A percentile compares a stretch with the other conserved stretches of the same genome.
These are phyloP conservation scores for Ogataea trehalophila DNA, from an alignment of 805 yeast species.

Conservation along the genomic window DNA sequence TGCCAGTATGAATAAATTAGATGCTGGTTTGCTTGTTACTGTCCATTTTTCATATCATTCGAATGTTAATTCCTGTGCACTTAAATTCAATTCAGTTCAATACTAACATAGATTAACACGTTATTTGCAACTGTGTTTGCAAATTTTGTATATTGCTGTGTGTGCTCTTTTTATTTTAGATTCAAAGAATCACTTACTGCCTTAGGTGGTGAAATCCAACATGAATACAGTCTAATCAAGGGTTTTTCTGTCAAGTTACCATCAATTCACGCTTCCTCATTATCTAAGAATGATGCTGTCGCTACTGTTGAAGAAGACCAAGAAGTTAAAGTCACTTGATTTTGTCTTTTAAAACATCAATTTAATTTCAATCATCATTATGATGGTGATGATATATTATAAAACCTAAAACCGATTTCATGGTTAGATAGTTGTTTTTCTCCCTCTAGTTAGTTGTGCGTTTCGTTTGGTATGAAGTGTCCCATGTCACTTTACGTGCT, in stretches of 20 bases:
- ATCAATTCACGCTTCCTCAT: constrained; percentile 40
- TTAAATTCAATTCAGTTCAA: neutral
- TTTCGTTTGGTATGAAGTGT: no score
- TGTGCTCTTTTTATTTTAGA: constrained; percentile 25
- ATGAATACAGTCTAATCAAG: constrained; percentile 60
- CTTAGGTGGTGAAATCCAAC: constrained; percentile 57
- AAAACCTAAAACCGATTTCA: no score
- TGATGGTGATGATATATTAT: no score
- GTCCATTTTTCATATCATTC: no score
- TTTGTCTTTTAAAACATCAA: no score
- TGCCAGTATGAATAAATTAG: no score
- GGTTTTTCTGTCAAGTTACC: constrained; percentile 63
- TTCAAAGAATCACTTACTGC: constrained; percentile 45
- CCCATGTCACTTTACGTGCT: no score
- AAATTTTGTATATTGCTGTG: neutral
- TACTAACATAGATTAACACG: neutral
- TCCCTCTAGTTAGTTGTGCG: no score
- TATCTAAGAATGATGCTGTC: constrained; percentile 47
- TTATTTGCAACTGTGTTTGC: neutral
- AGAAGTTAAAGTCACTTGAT: constrained; percentile 42
- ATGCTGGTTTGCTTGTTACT: no score
- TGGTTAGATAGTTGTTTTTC: no score
- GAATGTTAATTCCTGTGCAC: no score
- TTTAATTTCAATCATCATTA: no score
- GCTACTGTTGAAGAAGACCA: constrained; percentile 62